Evolutionary conservation across 768 basidiomycete species (phyloP).

Genomic region (Sporobolomyces roseus): DNA sequence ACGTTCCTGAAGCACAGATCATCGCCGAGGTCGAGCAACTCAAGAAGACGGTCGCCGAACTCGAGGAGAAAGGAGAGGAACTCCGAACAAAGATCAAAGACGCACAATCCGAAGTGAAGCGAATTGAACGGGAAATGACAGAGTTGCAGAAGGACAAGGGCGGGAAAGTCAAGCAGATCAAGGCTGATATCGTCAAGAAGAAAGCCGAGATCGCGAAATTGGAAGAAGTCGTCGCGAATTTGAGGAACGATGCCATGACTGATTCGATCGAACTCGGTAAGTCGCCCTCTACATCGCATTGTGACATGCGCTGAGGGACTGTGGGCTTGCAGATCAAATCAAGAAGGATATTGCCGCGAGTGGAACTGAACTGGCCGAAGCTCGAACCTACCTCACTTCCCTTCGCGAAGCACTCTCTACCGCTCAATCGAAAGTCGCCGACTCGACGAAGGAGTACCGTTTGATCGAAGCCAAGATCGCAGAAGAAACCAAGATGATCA

Average conservation of each 20-base stretch:
- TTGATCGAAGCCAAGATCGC: slow-evolving; percentile 68
- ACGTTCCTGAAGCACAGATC: slow-evolving; percentile 55
- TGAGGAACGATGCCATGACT: slow-evolving; percentile 86
- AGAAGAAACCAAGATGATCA: slow-evolving; percentile 81
- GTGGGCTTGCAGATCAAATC: slow-evolving; percentile 62
- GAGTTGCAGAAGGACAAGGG: slow-evolving; percentile 99
- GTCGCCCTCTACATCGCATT: slow-evolving; percentile 40
- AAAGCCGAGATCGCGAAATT: slow-evolving; percentile 78
- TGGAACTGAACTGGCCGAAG: slow-evolving; percentile 53
- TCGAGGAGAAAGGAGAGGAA: slow-evolving; percentile 59
- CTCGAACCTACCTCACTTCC: slow-evolving; percentile 55
- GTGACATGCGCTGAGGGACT: slow-evolving; percentile 1
- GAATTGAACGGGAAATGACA: slow-evolving; percentile 91
- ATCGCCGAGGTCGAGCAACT: slow-evolving; percentile 71
- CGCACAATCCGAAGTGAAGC: slow-evolving; percentile 72
- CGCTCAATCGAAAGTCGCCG: slow-evolving; percentile 54
- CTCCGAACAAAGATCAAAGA: slow-evolving; percentile 72
- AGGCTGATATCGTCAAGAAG: slow-evolving; percentile 72
- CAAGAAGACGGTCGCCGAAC: slow-evolving; percentile 61
- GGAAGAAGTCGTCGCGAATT: slow-evolving; percentile 71
- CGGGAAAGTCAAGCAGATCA: slow-evolving; percentile 88
- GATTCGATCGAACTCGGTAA: slow-evolving; percentile 79
- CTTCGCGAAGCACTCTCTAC: slow-evolving; percentile 63
- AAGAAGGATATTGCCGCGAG: slow-evolving; percentile 65
- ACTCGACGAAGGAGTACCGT: slow-evolving; percentile 51